Percentiles rank a stretch among this genome's conserved stretches.
Conservation (phyloP, 2,329 filamentous ascomycete genomes). For the Clonostachys chloroleuca region DNA sequence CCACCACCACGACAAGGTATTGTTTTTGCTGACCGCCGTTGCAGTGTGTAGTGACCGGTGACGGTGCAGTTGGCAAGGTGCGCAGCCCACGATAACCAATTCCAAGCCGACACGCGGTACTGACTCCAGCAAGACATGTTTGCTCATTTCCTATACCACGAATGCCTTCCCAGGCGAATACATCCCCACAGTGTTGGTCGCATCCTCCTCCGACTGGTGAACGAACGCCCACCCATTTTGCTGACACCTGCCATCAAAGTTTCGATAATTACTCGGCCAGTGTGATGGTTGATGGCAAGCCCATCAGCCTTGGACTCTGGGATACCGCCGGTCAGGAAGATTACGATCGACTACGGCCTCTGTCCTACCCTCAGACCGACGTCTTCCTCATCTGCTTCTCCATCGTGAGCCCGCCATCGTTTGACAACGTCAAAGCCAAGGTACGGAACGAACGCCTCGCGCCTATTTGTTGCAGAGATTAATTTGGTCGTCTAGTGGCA, state of each 20-base stretch:
- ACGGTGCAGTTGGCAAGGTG: constrained; percentile 98
- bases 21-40: constrained; percentile 20
- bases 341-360: constrained; percentile 89
- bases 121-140: constrained; percentile 70
- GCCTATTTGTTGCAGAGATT: no score
- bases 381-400: constrained; percentile 99
- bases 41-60: constrained; percentile 96
- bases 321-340: constrained; percentile 99
- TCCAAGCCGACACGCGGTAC: not conserved
- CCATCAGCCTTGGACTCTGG: constrained; percentile 94
- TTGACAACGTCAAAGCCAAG: constrained; percentile 99
- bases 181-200: constrained; percentile 91
- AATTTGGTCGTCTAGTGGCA: constrained; percentile 67
- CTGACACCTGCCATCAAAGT: constrained; percentile 34
- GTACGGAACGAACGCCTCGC: constrained; percentile 40
- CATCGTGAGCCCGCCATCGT: constrained; percentile 94
- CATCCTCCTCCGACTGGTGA: not conserved
- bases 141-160: constrained; percentile 98
- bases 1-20: not conserved
- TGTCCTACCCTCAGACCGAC: constrained; percentile 97
- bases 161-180: constrained; percentile 99
- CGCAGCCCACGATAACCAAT: constrained; percentile 4
- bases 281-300: constrained; percentile 98
- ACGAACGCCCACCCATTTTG: not conserved
- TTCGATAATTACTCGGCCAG: constrained; percentile 99